phyloP scores from a whole-genome alignment of 2,329 filamentous ascomycete species.

The Pseudocercospora pini-densiflorae region DNA sequence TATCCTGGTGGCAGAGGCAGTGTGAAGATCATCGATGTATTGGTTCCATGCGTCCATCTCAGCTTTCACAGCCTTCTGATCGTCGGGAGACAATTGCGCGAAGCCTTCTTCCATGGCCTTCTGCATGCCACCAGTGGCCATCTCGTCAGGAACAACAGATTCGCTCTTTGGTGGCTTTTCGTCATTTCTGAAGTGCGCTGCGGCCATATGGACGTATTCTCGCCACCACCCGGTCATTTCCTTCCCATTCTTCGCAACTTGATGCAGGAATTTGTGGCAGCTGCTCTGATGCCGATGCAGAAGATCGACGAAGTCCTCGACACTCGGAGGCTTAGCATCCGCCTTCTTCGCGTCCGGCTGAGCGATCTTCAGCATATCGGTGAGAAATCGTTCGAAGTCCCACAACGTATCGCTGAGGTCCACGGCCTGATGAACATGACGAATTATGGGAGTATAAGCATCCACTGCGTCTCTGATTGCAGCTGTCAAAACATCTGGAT shows the following conservation, averaged over 20 bases:
- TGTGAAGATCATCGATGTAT: conserved; percentile 63
- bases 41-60: conserved; percentile 64
- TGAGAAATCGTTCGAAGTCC: conserved; percentile 70
- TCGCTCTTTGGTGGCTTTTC: conserved; percentile 31
- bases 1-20: conserved; percentile 60
- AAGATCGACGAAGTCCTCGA: conserved; percentile 73
- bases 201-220: conserved; percentile 63
- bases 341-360: conserved; percentile 40
- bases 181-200: conserved; percentile 58
- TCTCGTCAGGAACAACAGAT: conserved; percentile 32
- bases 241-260: conserved; percentile 69
- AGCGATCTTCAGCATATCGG: conserved; percentile 68
- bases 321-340: conserved; percentile 56
- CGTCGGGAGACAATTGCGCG: conserved; percentile 52
- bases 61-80: conserved; percentile 52
- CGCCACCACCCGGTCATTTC: conserved; percentile 66
- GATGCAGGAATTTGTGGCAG: conserved; percentile 72
- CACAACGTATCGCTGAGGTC: conserved; percentile 72
- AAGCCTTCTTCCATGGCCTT: conserved; percentile 49
- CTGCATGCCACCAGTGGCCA: conserved; percentile 51
- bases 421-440: conserved; percentile 70
- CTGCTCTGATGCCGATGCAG: conserved; percentile 67
- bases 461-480: conserved; percentile 67
- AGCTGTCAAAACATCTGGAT: conserved; percentile 74
- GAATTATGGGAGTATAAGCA: conserved; percentile 76